phyloP scores from a whole-genome alignment of 176 grass and related monocot species.

The Aegilops speltoides region DNA sequence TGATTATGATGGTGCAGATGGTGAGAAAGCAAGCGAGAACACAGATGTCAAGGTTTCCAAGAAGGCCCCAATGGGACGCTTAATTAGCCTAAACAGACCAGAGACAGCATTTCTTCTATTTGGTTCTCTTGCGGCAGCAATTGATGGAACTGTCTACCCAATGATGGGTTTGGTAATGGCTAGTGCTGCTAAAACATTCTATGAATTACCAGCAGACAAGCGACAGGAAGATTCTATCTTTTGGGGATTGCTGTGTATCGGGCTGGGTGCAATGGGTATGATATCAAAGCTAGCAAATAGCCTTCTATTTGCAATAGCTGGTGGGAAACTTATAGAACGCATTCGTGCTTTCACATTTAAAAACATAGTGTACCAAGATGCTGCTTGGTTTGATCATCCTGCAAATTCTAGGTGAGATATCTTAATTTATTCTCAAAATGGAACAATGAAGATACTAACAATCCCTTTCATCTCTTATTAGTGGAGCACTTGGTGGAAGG shows the following conservation, averaged over 20 bases:
- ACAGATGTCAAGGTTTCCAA: background rate
- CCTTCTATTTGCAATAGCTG: constrained; percentile 63
- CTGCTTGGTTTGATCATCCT: constrained; percentile 78
- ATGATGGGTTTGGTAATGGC: constrained; percentile 35
- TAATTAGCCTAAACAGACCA: constrained; percentile 44
- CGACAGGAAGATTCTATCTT: constrained; percentile 37
- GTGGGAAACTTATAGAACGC: constrained; percentile 72
- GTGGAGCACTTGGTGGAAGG: constrained; percentile 17
- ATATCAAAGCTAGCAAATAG: constrained; percentile 25
- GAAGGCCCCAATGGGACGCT: constrained; percentile 28
- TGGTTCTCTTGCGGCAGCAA: constrained; percentile 46
- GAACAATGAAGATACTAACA: constrained; percentile 26
- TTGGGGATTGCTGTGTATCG: constrained; percentile 44
- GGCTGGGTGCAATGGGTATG: constrained; percentile 18
- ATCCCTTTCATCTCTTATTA: background rate
- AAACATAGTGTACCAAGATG: constrained; percentile 60
- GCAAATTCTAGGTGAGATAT: constrained; percentile 59
- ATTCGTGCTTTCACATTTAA: constrained; percentile 64
- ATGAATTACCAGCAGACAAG: constrained; percentile 36
- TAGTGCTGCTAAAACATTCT: constrained; percentile 42
- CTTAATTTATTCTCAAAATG: constrained; percentile 27
- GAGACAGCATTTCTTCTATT: constrained; percentile 34
- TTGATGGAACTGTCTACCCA: constrained; percentile 44
- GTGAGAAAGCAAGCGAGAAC: background rate
- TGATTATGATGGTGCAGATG: constrained; percentile 7